These are phyloP conservation scores for Amanita rimosa DNA, from an alignment of 768 basidiomycete genomes.

Conservation along the genomic window DNA sequence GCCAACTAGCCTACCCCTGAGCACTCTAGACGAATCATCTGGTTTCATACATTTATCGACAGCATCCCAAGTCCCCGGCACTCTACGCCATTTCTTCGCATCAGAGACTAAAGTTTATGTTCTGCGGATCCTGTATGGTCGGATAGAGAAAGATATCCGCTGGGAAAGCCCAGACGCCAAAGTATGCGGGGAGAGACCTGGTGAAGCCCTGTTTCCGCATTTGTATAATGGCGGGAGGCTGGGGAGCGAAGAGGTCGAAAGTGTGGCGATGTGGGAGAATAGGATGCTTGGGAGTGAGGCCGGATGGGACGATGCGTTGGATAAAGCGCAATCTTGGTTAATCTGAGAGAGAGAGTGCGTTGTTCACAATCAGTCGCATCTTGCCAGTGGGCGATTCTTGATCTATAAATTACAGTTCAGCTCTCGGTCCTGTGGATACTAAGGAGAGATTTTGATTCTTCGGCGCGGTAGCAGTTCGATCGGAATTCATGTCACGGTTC, in stretches of 20 bases:
- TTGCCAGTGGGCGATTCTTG: too few relatives aligned
- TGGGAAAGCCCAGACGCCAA: conserved; percentile 35
- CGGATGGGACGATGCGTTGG: conserved; percentile 22
- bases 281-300: conserved; percentile 7
- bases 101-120: conserved; percentile 28
- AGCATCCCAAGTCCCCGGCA: conserved; percentile 34
- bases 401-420: too few relatives aligned
- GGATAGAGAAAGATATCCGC: conserved; percentile 26
- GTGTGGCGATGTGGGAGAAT: conserved; percentile 19
- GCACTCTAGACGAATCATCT: conserved; percentile 30
- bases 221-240: conserved; percentile 33
- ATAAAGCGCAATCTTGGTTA: conserved; percentile 16
- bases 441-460: too few relatives aligned
- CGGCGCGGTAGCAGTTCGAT: too few relatives aligned
- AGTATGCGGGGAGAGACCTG: conserved; percentile 31
- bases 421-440: too few relatives aligned
- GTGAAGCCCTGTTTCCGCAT: conserved; percentile 41
- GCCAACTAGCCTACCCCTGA: conserved; percentile 36
- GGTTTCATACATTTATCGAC: conserved; percentile 51
- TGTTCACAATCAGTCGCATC: too few relatives aligned
- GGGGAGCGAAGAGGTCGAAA: conserved; percentile 34
- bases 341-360: conserved; percentile 12
- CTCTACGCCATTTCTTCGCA: conserved; percentile 34
- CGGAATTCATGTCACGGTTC: too few relatives aligned
- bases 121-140: conserved; percentile 29